These are phyloP conservation scores for Zhuliangozyma blackwelliae DNA, from an alignment of 1,139 yeast genomes.

Conservation along the genomic window DNA sequence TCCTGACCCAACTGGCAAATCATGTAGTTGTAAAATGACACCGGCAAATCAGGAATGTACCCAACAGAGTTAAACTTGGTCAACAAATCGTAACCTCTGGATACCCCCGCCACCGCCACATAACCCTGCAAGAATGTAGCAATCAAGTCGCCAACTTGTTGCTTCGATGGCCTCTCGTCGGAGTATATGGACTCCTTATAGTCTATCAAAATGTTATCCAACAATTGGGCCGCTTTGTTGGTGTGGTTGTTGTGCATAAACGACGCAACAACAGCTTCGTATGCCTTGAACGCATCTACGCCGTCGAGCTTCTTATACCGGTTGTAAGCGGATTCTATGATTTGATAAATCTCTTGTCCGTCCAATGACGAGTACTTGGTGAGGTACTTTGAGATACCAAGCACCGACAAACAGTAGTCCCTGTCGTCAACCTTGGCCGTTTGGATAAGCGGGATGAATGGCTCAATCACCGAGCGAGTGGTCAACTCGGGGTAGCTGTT, in stretches of 20 bases:
- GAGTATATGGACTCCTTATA: slow-evolving; percentile 19
- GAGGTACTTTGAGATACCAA: slow-evolving; percentile 23
- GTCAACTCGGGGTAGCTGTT: slow-evolving; percentile 26
- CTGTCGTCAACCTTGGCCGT: slow-evolving; percentile 1
- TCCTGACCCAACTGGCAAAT: slow-evolving; percentile 22
- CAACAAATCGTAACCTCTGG: slow-evolving; percentile 24
- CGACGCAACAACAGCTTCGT: slow-evolving; percentile 47
- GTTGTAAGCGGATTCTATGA: slow-evolving; percentile 24
- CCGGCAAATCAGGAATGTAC: slow-evolving; percentile 37
- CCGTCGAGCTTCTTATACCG: slow-evolving; percentile 17
- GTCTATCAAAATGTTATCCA: slow-evolving; percentile 42
- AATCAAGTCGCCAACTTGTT: slow-evolving; percentile 25
- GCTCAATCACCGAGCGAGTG: slow-evolving; percentile 17
- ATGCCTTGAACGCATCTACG: slow-evolving; percentile 42
- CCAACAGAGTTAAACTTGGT: slow-evolving; percentile 26
- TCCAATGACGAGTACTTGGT: slow-evolving; percentile 14
- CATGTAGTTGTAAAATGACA: slow-evolving; percentile 27
- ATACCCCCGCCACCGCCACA: slow-evolving; percentile 4
- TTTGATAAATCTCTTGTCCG: slow-evolving; percentile 19
- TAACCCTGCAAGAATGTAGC: slow-evolving; percentile 29
- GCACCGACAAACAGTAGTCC: slow-evolving; percentile 3
- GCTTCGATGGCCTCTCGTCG: slow-evolving; percentile 17
- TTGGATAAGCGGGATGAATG: slow-evolving; percentile 4
- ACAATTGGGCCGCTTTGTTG: slow-evolving; percentile 48
- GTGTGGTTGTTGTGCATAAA: slow-evolving; percentile 47